Evolutionary conservation across 441 rosid species (phyloP).

Genomic region (Mallotus japonicus): DNA sequence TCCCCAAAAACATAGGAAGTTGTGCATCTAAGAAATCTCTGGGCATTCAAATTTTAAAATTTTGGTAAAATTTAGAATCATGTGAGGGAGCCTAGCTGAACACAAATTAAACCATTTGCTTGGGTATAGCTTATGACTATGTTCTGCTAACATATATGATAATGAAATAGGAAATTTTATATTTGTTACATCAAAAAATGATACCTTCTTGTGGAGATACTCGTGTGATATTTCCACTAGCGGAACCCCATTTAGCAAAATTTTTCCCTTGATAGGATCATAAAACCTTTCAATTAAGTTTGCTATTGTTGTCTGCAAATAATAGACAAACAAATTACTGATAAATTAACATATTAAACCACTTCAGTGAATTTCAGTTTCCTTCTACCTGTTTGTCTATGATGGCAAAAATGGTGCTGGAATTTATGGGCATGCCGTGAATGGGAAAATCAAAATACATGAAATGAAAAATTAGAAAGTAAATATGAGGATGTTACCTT

Average conservation of each 20-base stretch:
- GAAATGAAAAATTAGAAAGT: neutral
- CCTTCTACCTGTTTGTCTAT: neutral
- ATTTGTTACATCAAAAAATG: constrained; percentile 2
- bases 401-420: neutral
- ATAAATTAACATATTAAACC: neutral
- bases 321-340: neutral
- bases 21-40: neutral
- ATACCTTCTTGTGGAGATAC: constrained; percentile 77
- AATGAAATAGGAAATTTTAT: neutral
- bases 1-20: neutral
- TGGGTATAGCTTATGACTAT: neutral
- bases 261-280: constrained; percentile 82
- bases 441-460: neutral
- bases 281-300: constrained; percentile 90
- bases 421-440: neutral
- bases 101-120: neutral
- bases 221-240: constrained; percentile 77
- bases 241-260: constrained; percentile 78
- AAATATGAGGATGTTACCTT: constrained; percentile 46
- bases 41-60: neutral
- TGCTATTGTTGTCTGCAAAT: constrained; percentile 81
- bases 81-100: neutral
- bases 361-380: neutral
- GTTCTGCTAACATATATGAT: constrained; percentile 4
- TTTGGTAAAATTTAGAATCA: neutral